Evolutionary conservation across 1,284 basidiomycete genomes (phyloP), one percentile per base, ranked within the genome.

Genomic region (Fomitopsis palustris): DNA sequence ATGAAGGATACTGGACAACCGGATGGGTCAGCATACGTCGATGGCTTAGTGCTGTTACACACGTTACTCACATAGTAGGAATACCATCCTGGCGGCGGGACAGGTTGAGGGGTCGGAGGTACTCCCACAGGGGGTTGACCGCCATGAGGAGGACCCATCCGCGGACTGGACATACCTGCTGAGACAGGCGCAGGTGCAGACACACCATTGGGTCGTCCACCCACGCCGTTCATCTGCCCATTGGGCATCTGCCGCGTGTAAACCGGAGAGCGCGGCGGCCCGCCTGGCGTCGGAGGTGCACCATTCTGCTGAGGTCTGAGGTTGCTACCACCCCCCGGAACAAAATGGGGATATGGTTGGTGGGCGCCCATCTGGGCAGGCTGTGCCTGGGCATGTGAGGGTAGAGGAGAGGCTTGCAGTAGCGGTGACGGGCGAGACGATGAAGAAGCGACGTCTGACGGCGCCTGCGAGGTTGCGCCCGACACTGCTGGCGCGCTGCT

Each of bases 241-340:
- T 90, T 91, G 7, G 81, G 74, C 71, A 86, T 78, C 54, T 81
- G 80, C 9, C 87, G 83, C 53, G 79, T 64, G 70, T 84, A 88
- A 41, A 79, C 80, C 31, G 88, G 88, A 31, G 88, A 90, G 45
- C 87, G 81, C 41, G 88, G 86, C 25, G 78, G 74, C 29, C 77
- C 75, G 61, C 77, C 79, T 33, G 75, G 60, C 57, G 68, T 81
- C 43, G 74, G 65, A 59, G 75, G 76, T 64, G 61, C 58, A 29
- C 73, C 74, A 57, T 75, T 75, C 53, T 70, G 70, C 51, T 66
- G 68, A 54, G 69, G 70, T 43, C 72, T 66, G 56, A 70, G 65
- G 47, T 62, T 57, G 56, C 60, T 55, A 53, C 55, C 49, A 41
- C n/a, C n/a, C n/a, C n/a, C n/a, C n/a, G 67, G 65, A n/a, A 66